Base-by-base conservation (phyloP, 345 rosid species). In the Pistacia vera region DNA sequence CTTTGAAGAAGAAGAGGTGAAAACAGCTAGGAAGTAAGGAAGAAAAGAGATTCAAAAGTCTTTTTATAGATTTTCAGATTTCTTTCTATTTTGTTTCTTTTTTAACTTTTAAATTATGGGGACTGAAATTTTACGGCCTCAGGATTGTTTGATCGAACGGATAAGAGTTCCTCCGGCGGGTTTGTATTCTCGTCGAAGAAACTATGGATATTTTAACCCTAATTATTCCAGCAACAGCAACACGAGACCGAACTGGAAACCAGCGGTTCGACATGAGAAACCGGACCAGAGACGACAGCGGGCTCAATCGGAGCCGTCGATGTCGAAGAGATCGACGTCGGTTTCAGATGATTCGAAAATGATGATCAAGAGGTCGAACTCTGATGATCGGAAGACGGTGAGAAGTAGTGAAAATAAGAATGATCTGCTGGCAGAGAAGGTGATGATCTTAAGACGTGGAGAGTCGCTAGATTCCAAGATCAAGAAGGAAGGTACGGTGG, bases 61-160 rank as follows among this genome's bases (percentile, higher is more conserved):
- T 5, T 16, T 66, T 11, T 46, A 63, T 13, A 33, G 7, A 13
- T 48, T 65, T 44, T 20, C 5, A 68, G 7, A 22, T 56, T 72
- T 2, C 2, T 41, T 66, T 44, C 1, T 62, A 3, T 20, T 35
- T 55, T 10, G 5, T n/a, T 46, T 46, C 25, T 35, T 63, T 72
- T 49, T 70, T 62, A 64, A 1, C 59, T n/a, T 38, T 52, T 36
- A 66, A 30, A 70, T 17, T 38, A 96, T 93, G 99, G 99, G 92
- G 28, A 93, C 97, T 38, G 92, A 96, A 83, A 69, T 91, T 28
- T 81, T 92, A 68, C 84, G 94, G 76, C 97, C 99, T 18, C 98
- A 87, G 77, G 88, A 89, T 70, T 85, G 88, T 87, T 79, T 92
- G 74, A 73, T 72, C 49, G 82, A 84, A 22, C 77, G 88, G 55